Evolutionary conservation across 2,329 filamentous ascomycete species (phyloP), one percentile per base, ranked within the genome.

Genomic region (Aspergillus sp.): DNA sequence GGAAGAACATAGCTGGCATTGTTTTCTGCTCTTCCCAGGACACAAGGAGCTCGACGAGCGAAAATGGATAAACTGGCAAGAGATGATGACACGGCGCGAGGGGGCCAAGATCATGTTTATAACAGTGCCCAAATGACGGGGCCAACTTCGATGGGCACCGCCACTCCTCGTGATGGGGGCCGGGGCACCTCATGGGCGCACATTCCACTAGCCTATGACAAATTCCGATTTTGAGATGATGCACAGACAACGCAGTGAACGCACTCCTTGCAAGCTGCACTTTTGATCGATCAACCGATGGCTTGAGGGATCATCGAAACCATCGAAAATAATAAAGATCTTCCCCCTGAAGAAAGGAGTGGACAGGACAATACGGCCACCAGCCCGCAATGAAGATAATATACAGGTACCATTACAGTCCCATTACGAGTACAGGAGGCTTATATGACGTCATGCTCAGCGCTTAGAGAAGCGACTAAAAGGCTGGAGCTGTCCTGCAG

Each of bases 151-250:
- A 40, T 19, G 53, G 51, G 56, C 53, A 59, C 59, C 56, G 59
- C 59, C 59, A 61, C 59, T 40, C 45, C 34, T 53, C 45, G 49
- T 51, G 44, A 56, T 58, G 59, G 59, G 49, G 59, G 12, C 34
- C 34, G 34, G 27, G 27, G 27, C 56, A 42, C 22, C 40, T 58
- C 22, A 45, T 37, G 56, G 51, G 51, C 37, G 39, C 39, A 37
- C 34, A 15, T 30, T 30, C 27, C 20, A 24, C 46, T n/a, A n/a
- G 17, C 27, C 39, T 41, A 53, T 58, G 24, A 37, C 37, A 9
- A 20, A 20, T 15, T 49, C 37, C 11, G 24, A 24, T 39, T 37
- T n/a, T n/a, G 20, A 19, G 19, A 12, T 39, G 20, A 37, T 22
- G 47, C 33, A 34, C 47, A 15, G 34, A 19, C 33, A 46, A 30